Conservation (phyloP, 2,329 filamentous ascomycete species). For the Phyllosticta capitalensis region DNA sequence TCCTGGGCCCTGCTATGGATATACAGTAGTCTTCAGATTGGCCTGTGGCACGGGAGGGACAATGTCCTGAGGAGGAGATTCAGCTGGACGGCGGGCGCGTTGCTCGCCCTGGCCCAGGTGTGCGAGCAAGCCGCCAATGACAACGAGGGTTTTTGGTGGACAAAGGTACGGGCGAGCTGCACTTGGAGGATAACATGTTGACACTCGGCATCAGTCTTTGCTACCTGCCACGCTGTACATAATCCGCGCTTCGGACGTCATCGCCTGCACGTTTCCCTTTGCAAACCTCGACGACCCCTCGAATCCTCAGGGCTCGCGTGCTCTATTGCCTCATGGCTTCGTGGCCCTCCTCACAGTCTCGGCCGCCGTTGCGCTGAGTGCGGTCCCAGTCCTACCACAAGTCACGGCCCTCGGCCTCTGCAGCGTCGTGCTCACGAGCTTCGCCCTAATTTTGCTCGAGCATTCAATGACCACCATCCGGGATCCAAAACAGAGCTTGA, state of each 20-base stretch:
- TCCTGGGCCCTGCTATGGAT: slow-evolving; percentile 35
- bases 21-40: slow-evolving; percentile 23
- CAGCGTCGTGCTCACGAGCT: slow-evolving; percentile 30
- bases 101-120: slow-evolving; percentile 33
- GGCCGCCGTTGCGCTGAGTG: slow-evolving; percentile 6
- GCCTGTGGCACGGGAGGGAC: slow-evolving; percentile 21
- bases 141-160: slow-evolving; percentile 35
- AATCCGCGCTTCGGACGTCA: slow-evolving; percentile 16
- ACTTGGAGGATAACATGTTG: slow-evolving; percentile 6
- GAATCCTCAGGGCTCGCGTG: slow-evolving; percentile 8
- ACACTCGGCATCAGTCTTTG: slow-evolving; percentile 19
- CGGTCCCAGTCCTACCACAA: not conserved
- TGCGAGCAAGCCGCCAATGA: slow-evolving; percentile 37
- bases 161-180: slow-evolving; percentile 27
- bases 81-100: slow-evolving; percentile 32
- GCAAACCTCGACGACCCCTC: slow-evolving; percentile 17
- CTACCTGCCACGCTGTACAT: slow-evolving; percentile 25
- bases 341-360: slow-evolving; percentile 6
- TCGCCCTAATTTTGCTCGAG: slow-evolving; percentile 34
- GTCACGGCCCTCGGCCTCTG: slow-evolving; percentile 30
- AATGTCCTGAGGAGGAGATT: slow-evolving; percentile 18
- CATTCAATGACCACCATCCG: slow-evolving; percentile 20
- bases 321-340: not conserved
- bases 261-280: slow-evolving; percentile 17
- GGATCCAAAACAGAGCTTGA: slow-evolving; percentile 13